Conservation (phyloP, 1,139 yeast species). For the Pneumocystis wakefieldiae region DNA sequence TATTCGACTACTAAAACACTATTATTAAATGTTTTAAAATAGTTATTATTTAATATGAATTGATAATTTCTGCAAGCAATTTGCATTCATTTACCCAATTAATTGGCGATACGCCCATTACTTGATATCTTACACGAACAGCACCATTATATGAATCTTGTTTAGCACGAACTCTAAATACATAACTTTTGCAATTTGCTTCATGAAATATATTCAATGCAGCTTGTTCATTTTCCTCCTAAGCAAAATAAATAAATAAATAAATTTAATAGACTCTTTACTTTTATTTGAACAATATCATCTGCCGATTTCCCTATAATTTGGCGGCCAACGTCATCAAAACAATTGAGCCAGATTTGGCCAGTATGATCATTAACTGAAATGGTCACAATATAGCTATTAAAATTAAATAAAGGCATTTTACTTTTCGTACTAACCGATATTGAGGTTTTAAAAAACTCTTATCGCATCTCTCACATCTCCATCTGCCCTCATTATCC, state of each 20-base stretch:
- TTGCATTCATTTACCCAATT: constrained; percentile 52
- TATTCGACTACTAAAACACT: background rate
- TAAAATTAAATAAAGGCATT: background rate
- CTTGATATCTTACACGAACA: constrained; percentile 61
- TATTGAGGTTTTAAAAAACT: constrained; percentile 53
- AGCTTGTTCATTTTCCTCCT: constrained; percentile 31
- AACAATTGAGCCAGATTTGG: constrained; percentile 73
- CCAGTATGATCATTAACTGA: constrained; percentile 68
- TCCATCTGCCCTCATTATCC: constrained; percentile 50
- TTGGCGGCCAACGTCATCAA: constrained; percentile 66
- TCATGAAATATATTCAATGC: constrained; percentile 37
- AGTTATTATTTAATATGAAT: constrained; percentile 17
- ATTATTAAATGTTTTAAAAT: background rate
- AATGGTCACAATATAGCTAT: constrained; percentile 37
- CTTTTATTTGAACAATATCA: constrained; percentile 36
- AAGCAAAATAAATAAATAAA: constrained; percentile 15
- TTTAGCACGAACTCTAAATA: constrained; percentile 65
- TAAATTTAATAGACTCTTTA: constrained; percentile 26
- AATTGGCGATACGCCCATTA: constrained; percentile 38
- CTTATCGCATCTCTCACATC: constrained; percentile 83
- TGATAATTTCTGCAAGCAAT: constrained; percentile 39
- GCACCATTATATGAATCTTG: constrained; percentile 74
- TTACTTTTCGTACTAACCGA: constrained; percentile 34
- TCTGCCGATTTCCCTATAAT: constrained; percentile 58
- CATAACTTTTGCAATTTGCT: constrained; percentile 51